Evolutionary conservation across 805 yeast genomes (phyloP), one percentile per base, ranked within the genome.

Genomic region (Sugiyamaella mastotermitis): DNA sequence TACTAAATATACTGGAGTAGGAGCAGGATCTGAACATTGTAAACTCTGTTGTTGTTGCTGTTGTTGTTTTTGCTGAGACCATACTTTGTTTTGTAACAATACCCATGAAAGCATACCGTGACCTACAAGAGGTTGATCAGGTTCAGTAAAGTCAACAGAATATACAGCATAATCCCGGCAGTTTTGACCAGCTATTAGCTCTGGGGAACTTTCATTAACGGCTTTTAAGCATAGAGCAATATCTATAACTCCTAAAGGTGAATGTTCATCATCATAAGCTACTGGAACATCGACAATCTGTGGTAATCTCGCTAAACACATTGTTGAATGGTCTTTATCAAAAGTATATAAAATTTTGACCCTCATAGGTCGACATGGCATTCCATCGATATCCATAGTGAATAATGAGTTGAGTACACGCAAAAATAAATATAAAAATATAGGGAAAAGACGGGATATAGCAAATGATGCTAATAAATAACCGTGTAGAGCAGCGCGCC

Each of bases 311-410:
- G 65, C 66, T 21, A 64, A 49, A 40, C 58, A 62, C 31, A 54
- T 48, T 20, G 57, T 59, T 16, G 48, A 25, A 29, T 56, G 61
- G 13, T 47, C 46, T 39, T 52, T 46, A 42, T 57, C 62, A 33
- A 60, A 54, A 11, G 68, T 60, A 48, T 64, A 64, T 9, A 63
- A 49, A 31, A 64, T 56, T 42, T 64, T 64, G 38, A 64, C 61
- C n/a, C n/a, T n/a, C n/a, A n/a, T n/a, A n/a, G n/a, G n/a, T n/a
- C n/a, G n/a, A n/a, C n/a, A n/a, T n/a, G n/a, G n/a, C n/a, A n/a
- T n/a, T n/a, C n/a, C n/a, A n/a, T n/a, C n/a, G n/a, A n/a, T n/a
- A n/a, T n/a, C n/a, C n/a, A n/a, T n/a, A n/a, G n/a, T n/a, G n/a
- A n/a, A n/a, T n/a, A n/a, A n/a, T n/a, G n/a, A n/a, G n/a, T n/a